A percentile compares a stretch with the other conserved stretches of the same genome.
Evolutionary conservation across 441 rosid species (phyloP).

Genomic region (Erodium texanum): DNA sequence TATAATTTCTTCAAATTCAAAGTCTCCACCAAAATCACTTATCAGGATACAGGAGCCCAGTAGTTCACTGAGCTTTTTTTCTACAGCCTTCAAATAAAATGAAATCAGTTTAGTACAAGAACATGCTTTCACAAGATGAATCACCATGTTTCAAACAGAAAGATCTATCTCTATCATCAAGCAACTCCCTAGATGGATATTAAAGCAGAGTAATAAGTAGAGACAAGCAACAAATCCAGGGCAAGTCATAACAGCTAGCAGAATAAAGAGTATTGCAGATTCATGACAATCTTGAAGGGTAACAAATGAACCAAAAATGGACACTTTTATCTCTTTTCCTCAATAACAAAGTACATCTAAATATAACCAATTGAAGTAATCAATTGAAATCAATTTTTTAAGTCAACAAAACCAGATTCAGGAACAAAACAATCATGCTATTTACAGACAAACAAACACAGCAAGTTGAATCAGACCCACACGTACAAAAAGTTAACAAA

Average conservation of each 20-base stretch:
- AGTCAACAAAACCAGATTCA: not conserved
- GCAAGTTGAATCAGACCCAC: too few species aligned
- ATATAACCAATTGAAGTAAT: not conserved
- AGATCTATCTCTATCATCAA: not conserved
- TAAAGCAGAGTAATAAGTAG: not conserved
- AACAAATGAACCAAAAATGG: not conserved
- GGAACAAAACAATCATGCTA: not conserved
- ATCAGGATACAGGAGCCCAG: slow-evolving; percentile 14
- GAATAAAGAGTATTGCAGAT: not conserved
- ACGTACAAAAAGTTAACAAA: too few species aligned
- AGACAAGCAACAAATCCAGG: not conserved
- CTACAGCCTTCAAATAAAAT: slow-evolving; percentile 18
- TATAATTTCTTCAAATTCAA: slow-evolving; percentile 14
- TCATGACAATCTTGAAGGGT: slow-evolving; percentile 1
- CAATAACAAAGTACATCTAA: not conserved
- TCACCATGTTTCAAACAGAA: not conserved
- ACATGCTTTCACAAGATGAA: not conserved
- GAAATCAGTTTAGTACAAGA: slow-evolving; percentile 11
- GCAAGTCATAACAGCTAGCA: not conserved
- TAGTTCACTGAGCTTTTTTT: not conserved
- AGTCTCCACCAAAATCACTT: slow-evolving; percentile 4
- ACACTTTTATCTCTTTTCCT: not conserved
- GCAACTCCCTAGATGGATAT: not conserved
- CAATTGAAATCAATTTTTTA: not conserved
- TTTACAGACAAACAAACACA: not conserved